phyloP scores from a whole-genome alignment of 495 filamentous ascomycete genomes.

The Penicillium soppii region DNA sequence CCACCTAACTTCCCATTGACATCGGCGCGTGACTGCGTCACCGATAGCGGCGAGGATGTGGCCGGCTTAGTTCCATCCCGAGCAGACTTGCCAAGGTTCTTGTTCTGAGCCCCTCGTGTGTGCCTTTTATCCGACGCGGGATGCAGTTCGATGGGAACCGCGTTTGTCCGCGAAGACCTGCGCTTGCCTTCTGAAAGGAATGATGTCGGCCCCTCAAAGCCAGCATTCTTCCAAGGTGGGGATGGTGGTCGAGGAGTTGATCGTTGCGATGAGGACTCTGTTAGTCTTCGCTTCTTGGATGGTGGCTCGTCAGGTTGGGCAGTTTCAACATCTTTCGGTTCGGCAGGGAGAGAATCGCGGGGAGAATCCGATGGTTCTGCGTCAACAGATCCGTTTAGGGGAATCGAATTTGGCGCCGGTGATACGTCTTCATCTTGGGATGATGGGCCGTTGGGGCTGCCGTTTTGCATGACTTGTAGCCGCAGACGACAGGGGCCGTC shows the following conservation, averaged over 20 bases:
- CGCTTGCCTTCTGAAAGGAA: slow-evolving; percentile 79
- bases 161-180: slow-evolving; percentile 82
- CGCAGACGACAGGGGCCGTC: slow-evolving; percentile 50
- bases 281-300: slow-evolving; percentile 72
- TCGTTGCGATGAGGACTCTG: slow-evolving; percentile 44
- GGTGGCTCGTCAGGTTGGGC: slow-evolving; percentile 53
- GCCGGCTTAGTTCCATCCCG: slow-evolving; percentile 23
- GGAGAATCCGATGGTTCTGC: slow-evolving; percentile 28
- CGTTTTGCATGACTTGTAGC: slow-evolving; percentile 60
- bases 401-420: slow-evolving; percentile 27
- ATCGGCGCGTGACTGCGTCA: slow-evolving; percentile 31
- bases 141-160: slow-evolving; percentile 67
- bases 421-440: slow-evolving; percentile 47
- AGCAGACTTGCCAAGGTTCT: slow-evolving; percentile 23
- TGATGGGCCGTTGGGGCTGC: slow-evolving; percentile 48
- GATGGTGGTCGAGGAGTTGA: slow-evolving; percentile 59
- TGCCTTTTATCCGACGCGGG: slow-evolving; percentile 62
- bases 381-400: slow-evolving; percentile 24
- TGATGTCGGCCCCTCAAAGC: slow-evolving; percentile 82
- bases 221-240: slow-evolving; percentile 91
- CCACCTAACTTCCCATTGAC: slow-evolving; percentile 34
- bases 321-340: slow-evolving; percentile 34
- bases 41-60: slow-evolving; percentile 36
- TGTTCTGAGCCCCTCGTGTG: slow-evolving; percentile 46
- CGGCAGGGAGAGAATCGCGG: slow-evolving; percentile 28